Evolutionary conservation across 805 yeast genomes (phyloP), one percentile per base, ranked within the genome.

Genomic region (Lipomyces yamadae): DNA sequence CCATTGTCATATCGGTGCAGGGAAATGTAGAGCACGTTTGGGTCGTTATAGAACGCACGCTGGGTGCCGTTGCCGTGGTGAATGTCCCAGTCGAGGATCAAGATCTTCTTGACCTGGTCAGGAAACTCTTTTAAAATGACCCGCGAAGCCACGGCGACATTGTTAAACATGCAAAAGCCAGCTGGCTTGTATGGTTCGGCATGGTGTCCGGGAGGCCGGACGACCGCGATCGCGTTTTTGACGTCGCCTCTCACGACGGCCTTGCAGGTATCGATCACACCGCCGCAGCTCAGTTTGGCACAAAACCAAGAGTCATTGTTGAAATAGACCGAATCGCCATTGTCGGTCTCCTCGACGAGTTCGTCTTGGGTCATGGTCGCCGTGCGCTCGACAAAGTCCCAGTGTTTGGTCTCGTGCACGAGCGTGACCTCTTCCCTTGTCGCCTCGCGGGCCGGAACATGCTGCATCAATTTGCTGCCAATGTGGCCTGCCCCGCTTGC

Each of bases 61-160:
- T 95, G 99, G 0, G 99, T 95, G 52, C 99, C 99, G 77, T 95
- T 95, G 33, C 99, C 99, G 77, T 95, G 99, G 78, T 95, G 99
- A 58, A 95, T 92, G 78, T 95, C 99, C 99, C 99, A 95, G 78
- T 95, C 99, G 30, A 93, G 75, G 66, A 95, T 88, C 65, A 92
- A 86, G 52, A 95, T 91, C 72, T 85, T 85, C 69, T 96, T 82
- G 5, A 94, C 96, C 33, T 91, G 85, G 74, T 94, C 98, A 0
- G 98, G 97, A 77, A 92, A 94, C 64, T 85, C 82, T 72, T 87
- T 87, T 65, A 95, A 79, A 70, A 93, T 89, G 66, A 88, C 87
- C 74, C 90, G 90, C 18, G 98, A 97, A 1, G 99, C 98, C 24
- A 95, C 97, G 0, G 98, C 97, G 32, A 95, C 99, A 75, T 95